These are phyloP conservation scores for Talaromyces atroroseus DNA, from an alignment of 2,329 filamentous ascomycete species.

Conservation along the genomic window DNA sequence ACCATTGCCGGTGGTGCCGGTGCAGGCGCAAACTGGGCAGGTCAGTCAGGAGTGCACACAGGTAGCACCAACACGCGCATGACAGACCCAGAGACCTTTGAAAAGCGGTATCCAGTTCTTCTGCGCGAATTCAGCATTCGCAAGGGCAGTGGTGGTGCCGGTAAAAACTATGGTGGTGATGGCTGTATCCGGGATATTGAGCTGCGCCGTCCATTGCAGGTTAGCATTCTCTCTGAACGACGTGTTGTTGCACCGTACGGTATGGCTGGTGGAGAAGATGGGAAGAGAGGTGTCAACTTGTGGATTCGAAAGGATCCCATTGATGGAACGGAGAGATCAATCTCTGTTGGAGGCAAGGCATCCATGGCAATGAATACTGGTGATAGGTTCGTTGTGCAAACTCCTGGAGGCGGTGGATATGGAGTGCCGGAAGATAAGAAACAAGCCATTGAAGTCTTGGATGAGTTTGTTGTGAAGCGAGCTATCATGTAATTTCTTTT, in stretches of 20 bases:
- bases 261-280: constrained; percentile 75
- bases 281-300: constrained; percentile 71
- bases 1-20: constrained; percentile 78
- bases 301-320: constrained; percentile 73
- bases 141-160: constrained; percentile 58
- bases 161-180: constrained; percentile 65
- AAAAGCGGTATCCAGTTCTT: constrained; percentile 72
- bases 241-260: constrained; percentile 76
- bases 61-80: constrained; percentile 89
- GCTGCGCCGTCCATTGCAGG: constrained; percentile 74
- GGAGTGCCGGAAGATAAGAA: constrained; percentile 26
- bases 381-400: constrained; percentile 57
- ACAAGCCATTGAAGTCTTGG: constrained; percentile 24
- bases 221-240: constrained; percentile 71
- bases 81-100: constrained; percentile 76
- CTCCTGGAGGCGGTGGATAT: constrained; percentile 48
- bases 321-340: constrained; percentile 44
- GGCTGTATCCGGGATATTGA: constrained; percentile 79
- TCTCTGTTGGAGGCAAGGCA: constrained; percentile 60
- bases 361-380: constrained; percentile 56
- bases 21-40: constrained; percentile 69
- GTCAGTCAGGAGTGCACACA: constrained; percentile 70
- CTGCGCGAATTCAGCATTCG: constrained; percentile 67
- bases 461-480: constrained; percentile 15
- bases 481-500: constrained; percentile 22